phyloP scores from a whole-genome alignment of 2,329 filamentous ascomycete genomes.

The Penicillium brevicompactum region DNA sequence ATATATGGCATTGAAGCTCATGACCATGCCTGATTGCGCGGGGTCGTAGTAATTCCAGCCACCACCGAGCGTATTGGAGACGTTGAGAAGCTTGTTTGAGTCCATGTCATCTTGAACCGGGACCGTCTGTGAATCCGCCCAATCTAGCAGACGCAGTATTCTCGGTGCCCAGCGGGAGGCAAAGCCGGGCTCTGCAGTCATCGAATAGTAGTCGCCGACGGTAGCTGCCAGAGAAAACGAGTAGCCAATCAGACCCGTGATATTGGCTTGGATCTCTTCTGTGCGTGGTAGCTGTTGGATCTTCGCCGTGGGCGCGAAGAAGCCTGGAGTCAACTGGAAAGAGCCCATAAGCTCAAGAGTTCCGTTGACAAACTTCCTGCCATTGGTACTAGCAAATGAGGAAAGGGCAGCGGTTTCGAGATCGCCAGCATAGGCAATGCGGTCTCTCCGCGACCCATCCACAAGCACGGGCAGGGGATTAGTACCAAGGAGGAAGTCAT shows the following conservation, averaged over 20 bases:
- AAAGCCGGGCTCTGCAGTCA: slow-evolving; percentile 12
- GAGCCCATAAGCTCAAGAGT: slow-evolving; percentile 15
- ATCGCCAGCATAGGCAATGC: slow-evolving; percentile 18
- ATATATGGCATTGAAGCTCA: slow-evolving; percentile 16
- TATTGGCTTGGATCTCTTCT: slow-evolving; percentile 7
- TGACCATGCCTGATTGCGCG: slow-evolving; percentile 4
- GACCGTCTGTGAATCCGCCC: slow-evolving; percentile 16
- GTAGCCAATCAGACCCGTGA: slow-evolving; percentile 15
- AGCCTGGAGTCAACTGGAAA: slow-evolving; percentile 9
- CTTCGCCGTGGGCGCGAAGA: slow-evolving; percentile 16
- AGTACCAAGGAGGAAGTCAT: slow-evolving; percentile 39
- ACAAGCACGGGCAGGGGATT: slow-evolving; percentile 37
- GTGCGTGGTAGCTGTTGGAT: slow-evolving; percentile 12
- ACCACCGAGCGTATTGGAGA: slow-evolving; percentile 9
- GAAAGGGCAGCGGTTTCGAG: slow-evolving; percentile 10
- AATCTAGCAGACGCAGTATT: slow-evolving; percentile 10
- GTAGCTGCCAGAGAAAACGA: slow-evolving; percentile 11
- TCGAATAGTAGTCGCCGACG: slow-evolving; percentile 13
- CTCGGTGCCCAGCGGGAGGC: slow-evolving; percentile 9
- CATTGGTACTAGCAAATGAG: slow-evolving; percentile 15
- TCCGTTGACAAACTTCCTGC: slow-evolving; percentile 14
- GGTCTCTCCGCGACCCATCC: slow-evolving; percentile 35
- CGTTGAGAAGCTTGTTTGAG: slow-evolving; percentile 10
- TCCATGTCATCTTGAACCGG: background rate
- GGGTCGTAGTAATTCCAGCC: slow-evolving; percentile 20